These are phyloP conservation scores for Botrytis squamosa DNA, from an alignment of 2,329 filamentous ascomycete species.

Conservation along the genomic window DNA sequence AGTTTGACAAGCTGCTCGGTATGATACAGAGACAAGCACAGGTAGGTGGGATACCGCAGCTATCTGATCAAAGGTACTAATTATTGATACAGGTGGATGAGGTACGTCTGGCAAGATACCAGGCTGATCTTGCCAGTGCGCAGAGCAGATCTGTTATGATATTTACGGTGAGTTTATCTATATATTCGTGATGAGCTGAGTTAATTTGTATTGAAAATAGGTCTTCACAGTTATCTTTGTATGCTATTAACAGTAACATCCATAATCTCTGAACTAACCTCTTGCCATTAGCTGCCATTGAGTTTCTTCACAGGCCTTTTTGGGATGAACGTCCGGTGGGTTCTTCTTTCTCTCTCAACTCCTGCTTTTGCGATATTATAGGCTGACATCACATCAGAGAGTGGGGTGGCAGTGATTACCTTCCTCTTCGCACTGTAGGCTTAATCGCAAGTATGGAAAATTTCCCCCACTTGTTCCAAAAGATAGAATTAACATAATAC, in stretches of 20 bases:
- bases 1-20: neutral
- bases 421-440: neutral
- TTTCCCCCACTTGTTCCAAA: neutral
- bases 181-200: no score
- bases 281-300: neutral
- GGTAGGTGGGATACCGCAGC: neutral
- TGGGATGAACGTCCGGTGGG: neutral
- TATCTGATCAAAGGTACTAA: neutral
- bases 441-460: neutral
- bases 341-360: neutral
- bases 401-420: neutral
- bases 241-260: neutral
- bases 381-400: neutral
- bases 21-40: constrained; percentile 8
- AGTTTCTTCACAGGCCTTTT: neutral
- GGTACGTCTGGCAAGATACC: neutral
- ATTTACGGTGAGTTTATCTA: neutral
- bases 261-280: neutral
- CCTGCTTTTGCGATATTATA: neutral
- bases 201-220: neutral
- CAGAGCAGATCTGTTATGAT: constrained; percentile 4
- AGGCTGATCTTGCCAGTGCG: constrained; percentile 1
- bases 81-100: neutral
- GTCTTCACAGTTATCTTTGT: neutral
- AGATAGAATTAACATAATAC: neutral